Base-by-base conservation (phyloP, 805 yeast species). In the Myxozyma neglecta region DNA sequence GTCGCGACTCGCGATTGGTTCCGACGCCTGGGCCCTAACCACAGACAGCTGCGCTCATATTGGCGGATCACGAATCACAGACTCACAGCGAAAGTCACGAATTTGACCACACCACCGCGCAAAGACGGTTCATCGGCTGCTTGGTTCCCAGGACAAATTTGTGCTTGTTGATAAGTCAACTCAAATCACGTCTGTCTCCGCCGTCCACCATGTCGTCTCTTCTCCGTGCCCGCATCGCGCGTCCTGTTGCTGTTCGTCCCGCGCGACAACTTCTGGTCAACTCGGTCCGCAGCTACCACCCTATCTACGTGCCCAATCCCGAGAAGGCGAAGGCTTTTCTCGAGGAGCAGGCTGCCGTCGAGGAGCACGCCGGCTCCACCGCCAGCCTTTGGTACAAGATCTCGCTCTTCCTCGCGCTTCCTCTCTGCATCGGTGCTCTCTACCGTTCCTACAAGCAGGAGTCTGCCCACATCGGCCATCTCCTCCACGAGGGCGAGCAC, bases 401-500 rank as follows among this genome's bases (percentile, higher is more conserved):
- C 78, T 83, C 96, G 49, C 79, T 83, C 73, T 82, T 83, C 62
- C 85, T 90, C 62, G 96, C 96, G 61, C 75, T 87, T 53, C 99
- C 99, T 70, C 89, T 89, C 56, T 84, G 92, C 70, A 76, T 82
- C 61, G 81, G 84, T 71, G 82, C 93, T 68, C 89, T 94, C 53
- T 81, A 87, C 73, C 90, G 90, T 80, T 90, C 94, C 58, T 86
- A 83, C 77, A 84, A 83, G 71, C 81, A 87, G 73, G 99, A 93
- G 81, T 78, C 81, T 72, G 90, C 88, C 77, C 99, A 94, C 77
- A 91, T 94, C 70, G 83, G 86, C 72, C 99, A 94, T 83, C 79
- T 85, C 72, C 79, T 75, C 69, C 87, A 86, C 72, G 67, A 64
- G 43, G 65, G 68, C 44, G 74, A 77, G 55, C 80, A 80, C 71